These are phyloP conservation scores for Atractiella rhizophila DNA, from an alignment of 768 basidiomycete genomes.

Conservation along the genomic window DNA sequence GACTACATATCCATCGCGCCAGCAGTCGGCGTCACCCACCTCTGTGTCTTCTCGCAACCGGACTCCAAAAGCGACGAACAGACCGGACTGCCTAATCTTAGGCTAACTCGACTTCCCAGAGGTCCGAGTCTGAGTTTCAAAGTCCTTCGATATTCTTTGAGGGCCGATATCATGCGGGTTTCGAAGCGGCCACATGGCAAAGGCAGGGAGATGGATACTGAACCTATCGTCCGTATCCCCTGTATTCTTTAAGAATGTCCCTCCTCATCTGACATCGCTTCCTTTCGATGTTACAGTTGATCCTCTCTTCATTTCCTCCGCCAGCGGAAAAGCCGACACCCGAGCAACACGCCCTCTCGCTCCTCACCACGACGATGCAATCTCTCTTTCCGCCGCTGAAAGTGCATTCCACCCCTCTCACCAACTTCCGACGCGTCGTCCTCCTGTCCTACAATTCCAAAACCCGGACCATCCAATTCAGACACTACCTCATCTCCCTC, in stretches of 20 bases:
- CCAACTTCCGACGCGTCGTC: constrained; percentile 78
- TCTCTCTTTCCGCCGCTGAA: constrained; percentile 75
- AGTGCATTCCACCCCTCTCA: constrained; percentile 37
- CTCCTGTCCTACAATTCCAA: constrained; percentile 74
- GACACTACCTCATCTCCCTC: constrained; percentile 86
- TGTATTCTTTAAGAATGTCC: constrained; percentile 1
- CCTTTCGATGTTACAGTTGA: constrained; percentile 33
- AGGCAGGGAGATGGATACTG: constrained; percentile 72
- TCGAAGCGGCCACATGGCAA: constrained; percentile 44
- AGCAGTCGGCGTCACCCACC: constrained; percentile 65
- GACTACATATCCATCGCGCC: constrained; percentile 85
- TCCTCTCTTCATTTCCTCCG: constrained; percentile 56
- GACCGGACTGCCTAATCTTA: constrained; percentile 28
- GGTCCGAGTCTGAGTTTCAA: constrained; percentile 88
- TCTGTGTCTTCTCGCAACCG: constrained; percentile 69
- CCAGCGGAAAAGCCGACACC: constrained; percentile 46
- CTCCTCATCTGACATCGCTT: neutral
- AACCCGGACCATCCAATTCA: constrained; percentile 62
- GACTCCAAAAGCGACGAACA: constrained; percentile 11
- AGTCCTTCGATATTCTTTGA: constrained; percentile 70
- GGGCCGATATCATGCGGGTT: constrained; percentile 50
- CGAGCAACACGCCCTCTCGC: constrained; percentile 46
- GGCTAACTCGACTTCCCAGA: constrained; percentile 59
- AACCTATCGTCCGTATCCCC: constrained; percentile 45
- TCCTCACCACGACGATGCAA: constrained; percentile 89